Conservation (phyloP, 495 filamentous ascomycete species). For the Ramalina intermedia region DNA sequence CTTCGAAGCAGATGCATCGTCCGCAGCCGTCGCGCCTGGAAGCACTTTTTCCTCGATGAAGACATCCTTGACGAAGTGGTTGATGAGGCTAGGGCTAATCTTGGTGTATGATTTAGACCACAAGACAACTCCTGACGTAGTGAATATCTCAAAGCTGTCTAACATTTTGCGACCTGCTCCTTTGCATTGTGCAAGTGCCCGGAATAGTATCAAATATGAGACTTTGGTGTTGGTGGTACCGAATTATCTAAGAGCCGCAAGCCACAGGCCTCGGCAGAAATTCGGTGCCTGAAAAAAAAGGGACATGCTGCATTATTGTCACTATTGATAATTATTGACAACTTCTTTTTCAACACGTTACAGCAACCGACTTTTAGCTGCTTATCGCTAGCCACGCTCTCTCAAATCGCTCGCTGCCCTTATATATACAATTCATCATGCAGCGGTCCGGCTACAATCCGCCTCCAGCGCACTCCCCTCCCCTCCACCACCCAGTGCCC, state of each 20-base stretch:
- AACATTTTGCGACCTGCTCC: slow-evolving; percentile 41
- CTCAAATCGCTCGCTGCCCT: neutral
- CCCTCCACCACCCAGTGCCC: slow-evolving; percentile 93
- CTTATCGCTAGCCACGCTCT: neutral
- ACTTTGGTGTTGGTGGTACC: neutral
- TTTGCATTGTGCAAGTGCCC: neutral
- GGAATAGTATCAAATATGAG: neutral
- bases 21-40: slow-evolving; percentile 41
- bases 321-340: too few species aligned
- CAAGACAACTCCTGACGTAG: slow-evolving; percentile 87
- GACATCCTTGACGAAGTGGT: slow-evolving; percentile 87
- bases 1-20: slow-evolving; percentile 38
- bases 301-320: neutral
- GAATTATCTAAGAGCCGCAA: neutral
- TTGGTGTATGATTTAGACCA: slow-evolving; percentile 83
- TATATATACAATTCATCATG: slow-evolving; percentile 34
- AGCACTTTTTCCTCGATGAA: slow-evolving; percentile 87
- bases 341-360: neutral
- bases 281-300: slow-evolving; percentile 1
- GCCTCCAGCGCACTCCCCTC: slow-evolving; percentile 72
- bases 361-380: neutral
- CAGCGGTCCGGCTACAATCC: slow-evolving; percentile 68
- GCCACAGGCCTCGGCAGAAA: neutral
- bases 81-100: slow-evolving; percentile 68
- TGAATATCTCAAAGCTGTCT: slow-evolving; percentile 90